phyloP scores from a whole-genome alignment of 495 filamentous ascomycete genomes.

The Neurospora sublineolata region DNA sequence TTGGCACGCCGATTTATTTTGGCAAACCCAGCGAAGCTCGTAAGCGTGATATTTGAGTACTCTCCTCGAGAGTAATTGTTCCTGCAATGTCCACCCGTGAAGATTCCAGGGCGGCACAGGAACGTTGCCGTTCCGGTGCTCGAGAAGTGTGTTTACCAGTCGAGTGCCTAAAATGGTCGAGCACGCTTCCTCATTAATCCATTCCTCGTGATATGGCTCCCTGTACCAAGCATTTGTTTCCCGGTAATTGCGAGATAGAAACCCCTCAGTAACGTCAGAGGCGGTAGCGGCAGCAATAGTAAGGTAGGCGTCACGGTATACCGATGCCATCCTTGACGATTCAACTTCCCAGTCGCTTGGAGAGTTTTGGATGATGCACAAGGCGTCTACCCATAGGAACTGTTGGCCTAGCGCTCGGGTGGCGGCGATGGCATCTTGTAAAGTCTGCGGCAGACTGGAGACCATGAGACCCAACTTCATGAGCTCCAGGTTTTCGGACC shows the following conservation, averaged over 20 bases:
- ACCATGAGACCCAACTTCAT: not conserved
- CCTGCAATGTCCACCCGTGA: constrained; percentile 4
- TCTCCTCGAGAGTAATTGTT: not conserved
- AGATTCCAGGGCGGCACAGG: not conserved
- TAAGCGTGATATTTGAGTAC: not conserved
- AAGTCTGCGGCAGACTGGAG: not conserved
- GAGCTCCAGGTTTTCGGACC: not conserved
- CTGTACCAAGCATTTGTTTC: not conserved
- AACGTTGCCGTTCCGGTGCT: too few species aligned
- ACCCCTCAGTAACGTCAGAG: not conserved
- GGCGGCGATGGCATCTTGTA: not conserved
- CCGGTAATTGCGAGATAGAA: not conserved
- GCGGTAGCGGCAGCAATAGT: constrained; percentile 3
- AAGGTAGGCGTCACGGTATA: constrained; percentile 3
- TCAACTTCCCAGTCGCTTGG: constrained; percentile 5
- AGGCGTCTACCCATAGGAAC: constrained; percentile 1
- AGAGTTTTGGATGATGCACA: constrained; percentile 5
- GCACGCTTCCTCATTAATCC: not conserved
- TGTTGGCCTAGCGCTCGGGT: not conserved
- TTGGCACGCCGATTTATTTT: not conserved
- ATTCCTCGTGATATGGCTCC: not conserved
- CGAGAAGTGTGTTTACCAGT: not conserved
- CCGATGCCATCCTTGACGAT: constrained; percentile 3
- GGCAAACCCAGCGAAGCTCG: constrained; percentile 3
- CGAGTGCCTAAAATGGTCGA: not conserved